Conservation (phyloP, 2,329 filamentous ascomycete genomes). For the Akanthomyces uredinophilus region DNA sequence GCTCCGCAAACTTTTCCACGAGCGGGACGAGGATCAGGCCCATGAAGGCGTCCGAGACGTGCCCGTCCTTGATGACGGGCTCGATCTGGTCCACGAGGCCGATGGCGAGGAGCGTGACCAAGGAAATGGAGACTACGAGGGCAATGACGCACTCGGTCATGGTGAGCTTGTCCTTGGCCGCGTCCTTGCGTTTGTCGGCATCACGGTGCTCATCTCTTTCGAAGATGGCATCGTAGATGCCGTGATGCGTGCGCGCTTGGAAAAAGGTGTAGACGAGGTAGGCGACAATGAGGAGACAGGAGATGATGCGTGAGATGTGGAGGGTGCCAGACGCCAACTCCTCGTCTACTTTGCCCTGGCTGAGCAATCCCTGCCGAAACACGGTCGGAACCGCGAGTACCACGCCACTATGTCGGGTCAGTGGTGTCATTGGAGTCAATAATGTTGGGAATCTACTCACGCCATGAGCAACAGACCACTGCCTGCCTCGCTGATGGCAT, state of each 20-base stretch:
- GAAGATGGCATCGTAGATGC: constrained; percentile 70
- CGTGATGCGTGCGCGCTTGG: constrained; percentile 71
- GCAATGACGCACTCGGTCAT: constrained; percentile 67
- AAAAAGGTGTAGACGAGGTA: constrained; percentile 66
- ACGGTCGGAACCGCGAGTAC: constrained; percentile 44
- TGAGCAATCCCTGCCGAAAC: constrained; percentile 45
- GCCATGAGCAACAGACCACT: constrained; percentile 72
- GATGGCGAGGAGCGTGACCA: constrained; percentile 69
- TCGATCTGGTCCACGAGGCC: constrained; percentile 70
- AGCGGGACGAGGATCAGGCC: constrained; percentile 74
- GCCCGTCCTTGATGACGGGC: constrained; percentile 41
- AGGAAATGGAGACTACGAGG: constrained; percentile 56
- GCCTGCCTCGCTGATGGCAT: constrained; percentile 73
- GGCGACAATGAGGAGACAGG: constrained; percentile 64
- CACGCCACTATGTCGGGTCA: constrained; percentile 31
- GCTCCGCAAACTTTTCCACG: constrained; percentile 82
- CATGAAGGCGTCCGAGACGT: constrained; percentile 50
- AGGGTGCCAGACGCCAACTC: constrained; percentile 50
- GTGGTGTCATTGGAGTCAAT: neutral
- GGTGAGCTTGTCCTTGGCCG: constrained; percentile 63
- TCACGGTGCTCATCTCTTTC: constrained; percentile 65
- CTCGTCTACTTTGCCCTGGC: constrained; percentile 20
- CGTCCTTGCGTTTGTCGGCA: constrained; percentile 56
- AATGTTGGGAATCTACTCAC: constrained; percentile 42
- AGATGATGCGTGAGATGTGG: constrained; percentile 64